phyloP scores from a whole-genome alignment of 441 rosid species.

The Raphanus hybrid region DNA sequence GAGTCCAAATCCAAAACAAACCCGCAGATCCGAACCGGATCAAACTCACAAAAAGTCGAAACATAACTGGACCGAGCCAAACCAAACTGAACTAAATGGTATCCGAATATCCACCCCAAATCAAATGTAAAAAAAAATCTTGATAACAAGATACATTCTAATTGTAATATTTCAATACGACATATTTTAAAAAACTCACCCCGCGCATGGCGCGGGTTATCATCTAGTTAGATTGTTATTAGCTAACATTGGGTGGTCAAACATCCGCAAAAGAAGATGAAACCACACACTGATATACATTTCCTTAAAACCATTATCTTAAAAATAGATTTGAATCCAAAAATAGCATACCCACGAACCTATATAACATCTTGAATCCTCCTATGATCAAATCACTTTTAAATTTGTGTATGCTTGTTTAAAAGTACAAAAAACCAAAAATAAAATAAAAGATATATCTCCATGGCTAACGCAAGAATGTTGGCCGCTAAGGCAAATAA shows the following conservation, averaged over 20 bases:
- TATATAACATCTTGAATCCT: constrained; percentile 30
- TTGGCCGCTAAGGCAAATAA: constrained; percentile 31
- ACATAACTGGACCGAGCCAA: no score
- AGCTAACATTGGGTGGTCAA: constrained; percentile 19
- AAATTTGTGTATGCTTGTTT: constrained; percentile 17
- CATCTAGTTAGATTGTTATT: background rate
- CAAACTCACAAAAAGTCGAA: no score
- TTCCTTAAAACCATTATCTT: background rate
- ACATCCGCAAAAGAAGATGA: constrained; percentile 33
- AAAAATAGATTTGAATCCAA: background rate
- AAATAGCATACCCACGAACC: constrained; percentile 11
- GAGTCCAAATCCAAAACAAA: no score
- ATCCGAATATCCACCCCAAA: no score
- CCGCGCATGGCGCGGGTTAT: no score
- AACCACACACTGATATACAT: constrained; percentile 11
- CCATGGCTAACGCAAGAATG: constrained; percentile 45
- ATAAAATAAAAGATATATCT: background rate
- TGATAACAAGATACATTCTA: no score
- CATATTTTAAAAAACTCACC: no score
- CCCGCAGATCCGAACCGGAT: no score
- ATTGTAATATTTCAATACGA: no score
- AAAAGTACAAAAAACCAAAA: constrained; percentile 15
- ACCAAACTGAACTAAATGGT: no score
- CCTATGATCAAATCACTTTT: constrained; percentile 27
- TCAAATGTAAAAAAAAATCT: no score